These are phyloP conservation scores for Pythium rishiriense DNA, from an alignment of 352 stramenopile genomes.

Conservation along the genomic window DNA sequence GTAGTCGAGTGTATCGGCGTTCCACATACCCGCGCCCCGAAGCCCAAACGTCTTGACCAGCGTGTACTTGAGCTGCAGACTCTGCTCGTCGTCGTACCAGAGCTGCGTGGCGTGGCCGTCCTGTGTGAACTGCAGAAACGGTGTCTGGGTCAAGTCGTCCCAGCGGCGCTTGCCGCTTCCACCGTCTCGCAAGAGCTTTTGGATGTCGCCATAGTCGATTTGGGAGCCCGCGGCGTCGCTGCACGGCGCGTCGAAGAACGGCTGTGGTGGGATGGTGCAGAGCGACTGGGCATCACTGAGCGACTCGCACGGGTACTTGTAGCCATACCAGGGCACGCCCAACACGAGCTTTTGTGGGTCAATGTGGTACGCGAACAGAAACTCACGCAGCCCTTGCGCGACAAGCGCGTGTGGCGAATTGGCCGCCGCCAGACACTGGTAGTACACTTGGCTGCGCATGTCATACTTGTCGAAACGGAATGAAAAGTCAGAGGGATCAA, in stretches of 20 bases:
- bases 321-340: constrained; percentile 91
- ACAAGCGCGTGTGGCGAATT: constrained; percentile 83
- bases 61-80: constrained; percentile 55
- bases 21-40: constrained; percentile 80
- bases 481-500: background rate
- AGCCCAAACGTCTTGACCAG: constrained; percentile 51
- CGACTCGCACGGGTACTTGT: constrained; percentile 73
- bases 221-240: constrained; percentile 72
- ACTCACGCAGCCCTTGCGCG: constrained; percentile 76
- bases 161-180: constrained; percentile 39
- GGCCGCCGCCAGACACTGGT: constrained; percentile 81
- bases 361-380: constrained; percentile 61
- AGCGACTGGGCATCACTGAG: constrained; percentile 14
- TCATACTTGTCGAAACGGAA: constrained; percentile 63
- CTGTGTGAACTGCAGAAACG: constrained; percentile 39
- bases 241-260: constrained; percentile 76
- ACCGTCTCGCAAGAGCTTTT: constrained; percentile 30
- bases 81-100: constrained; percentile 75
- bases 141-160: constrained; percentile 55
- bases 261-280: constrained; percentile 38
- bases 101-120: constrained; percentile 37
- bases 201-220: constrained; percentile 59
- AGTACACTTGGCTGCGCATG: constrained; percentile 91
- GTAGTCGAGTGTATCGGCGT: constrained; percentile 78
- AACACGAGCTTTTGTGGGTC: constrained; percentile 81